A percentile compares a stretch with the other conserved stretches of the same genome.
Evolutionary conservation across 2,329 filamentous ascomycete species (phyloP).

Genomic region (Corynespora cassiicola): DNA sequence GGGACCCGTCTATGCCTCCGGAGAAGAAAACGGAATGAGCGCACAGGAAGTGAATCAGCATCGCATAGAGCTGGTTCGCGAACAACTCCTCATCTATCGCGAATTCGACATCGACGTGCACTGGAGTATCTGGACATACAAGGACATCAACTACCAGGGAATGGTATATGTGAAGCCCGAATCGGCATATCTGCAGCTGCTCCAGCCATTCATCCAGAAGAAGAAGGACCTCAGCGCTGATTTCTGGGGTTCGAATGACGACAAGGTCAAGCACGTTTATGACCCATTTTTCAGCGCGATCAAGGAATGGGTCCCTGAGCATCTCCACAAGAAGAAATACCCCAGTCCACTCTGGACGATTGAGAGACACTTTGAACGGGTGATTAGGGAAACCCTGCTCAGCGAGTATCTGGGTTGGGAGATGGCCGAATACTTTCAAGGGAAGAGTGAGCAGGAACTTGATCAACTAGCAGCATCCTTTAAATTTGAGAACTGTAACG

Average conservation of each 20-base stretch:
- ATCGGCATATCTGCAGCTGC: constrained; percentile 14
- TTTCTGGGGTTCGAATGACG: constrained; percentile 16
- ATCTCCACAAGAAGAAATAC: constrained; percentile 18
- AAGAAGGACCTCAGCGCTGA: constrained; percentile 15
- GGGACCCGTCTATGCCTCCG: constrained; percentile 16
- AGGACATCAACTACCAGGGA: constrained; percentile 21
- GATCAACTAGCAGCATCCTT: constrained; percentile 14
- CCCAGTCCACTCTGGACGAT: constrained; percentile 12
- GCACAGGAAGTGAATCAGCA: constrained; percentile 12
- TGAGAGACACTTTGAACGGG: constrained; percentile 12
- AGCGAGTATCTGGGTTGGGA: constrained; percentile 18
- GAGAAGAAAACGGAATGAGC: constrained; percentile 5
- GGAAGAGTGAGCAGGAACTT: constrained; percentile 15
- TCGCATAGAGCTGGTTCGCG: constrained; percentile 12
- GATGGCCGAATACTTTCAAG: constrained; percentile 14
- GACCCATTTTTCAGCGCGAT: constrained; percentile 11
- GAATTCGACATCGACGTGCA: constrained; percentile 8
- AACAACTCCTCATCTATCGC: constrained; percentile 17
- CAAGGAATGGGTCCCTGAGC: constrained; percentile 14
- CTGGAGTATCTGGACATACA: constrained; percentile 24
- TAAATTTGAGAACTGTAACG: constrained; percentile 15
- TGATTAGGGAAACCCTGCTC: constrained; percentile 13
- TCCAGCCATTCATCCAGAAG: constrained; percentile 18
- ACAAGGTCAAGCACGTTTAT: constrained; percentile 15
- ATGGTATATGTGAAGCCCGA: constrained; percentile 18